Evolutionary conservation across 2,329 filamentous ascomycete genomes (phyloP).

Genomic region (Microdochium trichocladiopsis): DNA sequence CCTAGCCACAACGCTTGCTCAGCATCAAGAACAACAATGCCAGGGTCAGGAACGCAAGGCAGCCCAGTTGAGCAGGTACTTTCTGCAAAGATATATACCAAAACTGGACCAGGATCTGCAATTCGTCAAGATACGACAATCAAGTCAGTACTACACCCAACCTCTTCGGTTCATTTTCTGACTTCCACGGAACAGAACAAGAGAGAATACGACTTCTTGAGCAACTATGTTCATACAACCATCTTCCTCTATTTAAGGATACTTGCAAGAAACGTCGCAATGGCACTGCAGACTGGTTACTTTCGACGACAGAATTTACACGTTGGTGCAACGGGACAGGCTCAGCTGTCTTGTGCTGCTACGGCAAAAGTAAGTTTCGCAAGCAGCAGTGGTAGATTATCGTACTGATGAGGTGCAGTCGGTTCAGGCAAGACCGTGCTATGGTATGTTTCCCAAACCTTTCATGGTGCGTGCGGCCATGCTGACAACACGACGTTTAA

Average conservation of each 20-base stretch:
- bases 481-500: not conserved
- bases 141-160: too few relatives aligned
- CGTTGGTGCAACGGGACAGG: conserved; percentile 2
- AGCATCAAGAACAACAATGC: not conserved
- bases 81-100: not conserved
- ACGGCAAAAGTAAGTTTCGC: not conserved
- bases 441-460: not conserved
- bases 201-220: not conserved
- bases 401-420: not conserved
- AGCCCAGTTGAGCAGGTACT: not conserved
- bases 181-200: too few relatives aligned
- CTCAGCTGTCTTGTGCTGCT: not conserved
- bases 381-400: too few relatives aligned
- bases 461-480: not conserved
- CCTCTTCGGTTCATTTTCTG: too few relatives aligned
- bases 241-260: conserved; percentile 5
- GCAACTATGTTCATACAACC: conserved; percentile 3
- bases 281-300: conserved; percentile 11
- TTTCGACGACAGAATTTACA: conserved; percentile 6
- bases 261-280: conserved; percentile 7
- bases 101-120: not conserved
- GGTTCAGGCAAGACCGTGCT: conserved; percentile 4
- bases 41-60: not conserved
- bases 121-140: not conserved
- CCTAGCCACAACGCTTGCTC: conserved; percentile 5